phyloP scores from a whole-genome alignment of 495 filamentous ascomycete species.

The Emericellopsis terricola region DNA sequence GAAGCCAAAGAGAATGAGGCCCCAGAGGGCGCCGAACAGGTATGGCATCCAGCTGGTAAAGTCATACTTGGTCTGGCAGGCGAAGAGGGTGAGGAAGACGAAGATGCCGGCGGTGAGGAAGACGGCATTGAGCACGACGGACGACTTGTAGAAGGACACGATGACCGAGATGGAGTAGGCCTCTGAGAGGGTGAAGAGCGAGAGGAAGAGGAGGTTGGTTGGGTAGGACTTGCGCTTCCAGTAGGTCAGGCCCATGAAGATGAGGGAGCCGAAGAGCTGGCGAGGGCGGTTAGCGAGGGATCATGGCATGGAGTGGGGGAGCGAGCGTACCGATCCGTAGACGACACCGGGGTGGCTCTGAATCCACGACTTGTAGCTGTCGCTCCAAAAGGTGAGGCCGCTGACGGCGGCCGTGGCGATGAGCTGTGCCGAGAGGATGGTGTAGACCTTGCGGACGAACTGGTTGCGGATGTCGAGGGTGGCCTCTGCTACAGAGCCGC shows the following conservation, averaged over 20 bases:
- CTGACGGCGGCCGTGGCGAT: conserved; percentile 65
- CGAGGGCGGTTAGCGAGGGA: background rate
- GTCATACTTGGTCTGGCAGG: conserved; percentile 96
- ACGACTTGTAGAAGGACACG: conserved; percentile 66
- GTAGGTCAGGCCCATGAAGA: conserved; percentile 73
- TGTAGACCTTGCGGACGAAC: conserved; percentile 75
- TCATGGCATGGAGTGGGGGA: too few species aligned
- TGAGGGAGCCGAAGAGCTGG: conserved; percentile 55
- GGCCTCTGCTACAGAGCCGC: conserved; percentile 77
- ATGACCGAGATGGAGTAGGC: conserved; percentile 88
- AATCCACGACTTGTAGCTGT: conserved; percentile 70
- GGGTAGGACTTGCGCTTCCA: conserved; percentile 99
- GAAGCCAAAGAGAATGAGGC: conserved; percentile 81
- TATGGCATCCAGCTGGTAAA: conserved; percentile 95
- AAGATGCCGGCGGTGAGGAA: conserved; percentile 87
- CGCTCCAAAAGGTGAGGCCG: conserved; percentile 70
- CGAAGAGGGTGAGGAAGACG: conserved; percentile 79
- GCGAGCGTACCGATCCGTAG: conserved; percentile 44
- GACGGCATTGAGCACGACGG: conserved; percentile 77
- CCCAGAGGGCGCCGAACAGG: conserved; percentile 79
- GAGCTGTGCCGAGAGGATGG: conserved; percentile 58
- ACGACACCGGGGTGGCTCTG: conserved; percentile 69
- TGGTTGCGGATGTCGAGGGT: conserved; percentile 92
- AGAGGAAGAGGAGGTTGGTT: conserved; percentile 81
- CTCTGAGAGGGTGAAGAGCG: conserved; percentile 79